Base-by-base conservation (phyloP, 768 basidiomycete species). In the Hydnum rufescens region DNA sequence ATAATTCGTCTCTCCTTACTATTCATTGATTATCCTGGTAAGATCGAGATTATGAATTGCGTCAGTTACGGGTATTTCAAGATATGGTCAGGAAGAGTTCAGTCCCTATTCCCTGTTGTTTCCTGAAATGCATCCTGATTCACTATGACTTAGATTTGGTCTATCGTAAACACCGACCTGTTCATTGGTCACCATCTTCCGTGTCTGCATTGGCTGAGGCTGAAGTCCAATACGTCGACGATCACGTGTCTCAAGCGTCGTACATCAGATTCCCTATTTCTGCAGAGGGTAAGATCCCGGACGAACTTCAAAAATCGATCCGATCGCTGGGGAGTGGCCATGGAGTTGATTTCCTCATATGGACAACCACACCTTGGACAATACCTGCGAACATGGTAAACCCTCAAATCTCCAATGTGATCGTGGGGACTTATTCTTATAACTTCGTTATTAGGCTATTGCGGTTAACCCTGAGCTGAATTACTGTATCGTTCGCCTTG, bases 361-460 rank as follows among this genome's bases (percentile, higher is more conserved):
- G 93, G 93, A 97, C 93, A 2, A 97, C 93, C 3, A 97, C 93
- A 0, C 86, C 93, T 1, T 99, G 93, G 93, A 97, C 88, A 3
- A 67, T 97, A 46, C 88, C 85, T 3, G 86, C 88, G 1, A 97
- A 99, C 61, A 88, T 90, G 83, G 90, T 89, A 25, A n/a, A 4
- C 16, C 54, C 34, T 34, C 13, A 39, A 39, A 39, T 39, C 13
- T 13, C 36, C 36, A 39, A 13, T 39, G 36, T 23, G 4, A 32
- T 43, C 32, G 18, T 28, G 1, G 34, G 53, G 8, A 32, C 42
- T 42, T 42, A 30, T 19, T 39, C 19, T 5, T 39, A 29, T n/a
- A 25, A 19, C 29, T 32, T 30, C 43, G 49, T 51, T 4, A 25
- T 47, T 58, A 93, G 92, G 90, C 80, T n/a, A 84, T 97, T 46